phyloP scores from a whole-genome alignment of 306 rosid species.

The Vachellia collinsii region DNA sequence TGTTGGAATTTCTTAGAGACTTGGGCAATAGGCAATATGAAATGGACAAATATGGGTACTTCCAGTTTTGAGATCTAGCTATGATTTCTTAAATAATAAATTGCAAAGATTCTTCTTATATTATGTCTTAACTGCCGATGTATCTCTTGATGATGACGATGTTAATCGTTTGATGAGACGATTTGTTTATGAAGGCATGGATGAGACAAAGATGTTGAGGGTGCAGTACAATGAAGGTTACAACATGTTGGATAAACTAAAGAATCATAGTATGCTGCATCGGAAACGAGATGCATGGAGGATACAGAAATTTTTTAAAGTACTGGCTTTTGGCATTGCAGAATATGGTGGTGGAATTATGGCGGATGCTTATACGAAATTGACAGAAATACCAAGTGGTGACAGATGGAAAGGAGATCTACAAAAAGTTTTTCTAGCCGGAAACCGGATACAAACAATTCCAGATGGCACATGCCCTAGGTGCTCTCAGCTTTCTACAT shows the following conservation, averaged over 20 bases:
- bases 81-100: neutral
- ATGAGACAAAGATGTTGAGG: neutral
- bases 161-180: neutral
- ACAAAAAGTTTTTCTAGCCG: neutral
- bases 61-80: neutral
- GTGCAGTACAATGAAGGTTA: neutral
- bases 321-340: neutral
- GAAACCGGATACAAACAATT: neutral
- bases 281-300: neutral
- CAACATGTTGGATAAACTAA: neutral
- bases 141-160: rapidly evolving
- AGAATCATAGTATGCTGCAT: neutral
- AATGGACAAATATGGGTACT: neutral
- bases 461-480: neutral
- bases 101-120: neutral
- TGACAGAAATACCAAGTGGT: neutral
- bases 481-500: neutral
- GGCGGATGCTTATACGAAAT: neutral
- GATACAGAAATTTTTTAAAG: neutral
- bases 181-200: neutral
- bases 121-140: neutral
- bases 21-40: neutral
- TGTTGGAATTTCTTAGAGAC: neutral
- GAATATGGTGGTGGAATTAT: neutral
- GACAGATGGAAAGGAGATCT: neutral